A percentile compares a stretch with the other conserved stretches of the same genome.
Conservation (phyloP, 2,329 filamentous ascomycete genomes). For the Eutypa lata region DNA sequence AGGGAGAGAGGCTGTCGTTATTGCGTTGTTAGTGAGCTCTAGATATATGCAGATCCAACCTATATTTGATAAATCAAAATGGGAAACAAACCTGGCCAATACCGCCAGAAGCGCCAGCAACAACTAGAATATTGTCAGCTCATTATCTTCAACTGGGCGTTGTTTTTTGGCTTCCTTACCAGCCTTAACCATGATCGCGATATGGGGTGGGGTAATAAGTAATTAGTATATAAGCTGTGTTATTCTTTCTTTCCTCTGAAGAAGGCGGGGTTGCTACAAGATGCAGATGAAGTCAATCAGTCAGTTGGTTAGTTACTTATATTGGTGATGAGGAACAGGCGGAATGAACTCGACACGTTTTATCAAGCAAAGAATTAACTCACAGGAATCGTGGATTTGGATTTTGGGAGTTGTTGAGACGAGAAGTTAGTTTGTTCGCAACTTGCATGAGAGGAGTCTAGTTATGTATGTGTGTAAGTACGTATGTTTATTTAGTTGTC, state of each 20-base stretch:
- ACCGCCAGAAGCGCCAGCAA: conserved; percentile 95
- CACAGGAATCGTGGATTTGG: too few species aligned
- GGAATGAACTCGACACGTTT: too few species aligned
- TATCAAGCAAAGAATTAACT: too few species aligned
- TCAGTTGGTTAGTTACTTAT: too few species aligned
- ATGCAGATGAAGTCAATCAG: neutral
- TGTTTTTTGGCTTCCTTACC: conserved; percentile 36
- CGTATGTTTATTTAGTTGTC: neutral
- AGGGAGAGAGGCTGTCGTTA: conserved; percentile 82
- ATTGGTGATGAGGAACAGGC: too few species aligned
- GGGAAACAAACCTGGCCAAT: conserved; percentile 80
- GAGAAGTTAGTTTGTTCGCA: too few species aligned
- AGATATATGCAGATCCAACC: neutral
- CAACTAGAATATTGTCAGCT: conserved; percentile 46
- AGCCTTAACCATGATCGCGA: conserved; percentile 56
- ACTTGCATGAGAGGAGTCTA: too few species aligned
- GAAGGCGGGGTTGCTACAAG: neutral
- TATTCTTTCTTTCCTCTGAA: neutral
- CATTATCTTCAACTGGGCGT: conserved; percentile 3
- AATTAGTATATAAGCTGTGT: neutral
- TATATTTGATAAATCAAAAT: conserved; percentile 1
- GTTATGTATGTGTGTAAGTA: too few species aligned
- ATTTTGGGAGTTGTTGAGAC: too few species aligned
- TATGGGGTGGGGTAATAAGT: conserved; percentile 24
- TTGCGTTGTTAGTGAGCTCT: conserved; percentile 16